A percentile compares a stretch with the other conserved stretches of the same genome.
Conservation (phyloP, 192 early-diverging fungal genomes). For the Backusella australiensis region DNA sequence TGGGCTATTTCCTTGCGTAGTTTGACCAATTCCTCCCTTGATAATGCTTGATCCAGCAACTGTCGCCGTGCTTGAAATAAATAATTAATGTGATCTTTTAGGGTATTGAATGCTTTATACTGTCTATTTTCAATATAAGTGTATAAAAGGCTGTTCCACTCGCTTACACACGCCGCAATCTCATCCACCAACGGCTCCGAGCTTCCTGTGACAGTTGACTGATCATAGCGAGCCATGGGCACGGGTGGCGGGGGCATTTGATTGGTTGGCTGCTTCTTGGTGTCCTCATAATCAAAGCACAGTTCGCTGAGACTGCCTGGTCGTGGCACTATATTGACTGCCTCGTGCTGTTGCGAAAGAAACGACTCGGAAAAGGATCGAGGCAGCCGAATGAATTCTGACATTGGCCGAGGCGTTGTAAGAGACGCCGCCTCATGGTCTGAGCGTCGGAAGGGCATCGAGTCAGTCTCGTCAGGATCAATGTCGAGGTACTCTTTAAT, state of each 20-base stretch:
- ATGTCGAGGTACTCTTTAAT: slow-evolving; percentile 46
- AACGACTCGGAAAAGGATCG: slow-evolving; percentile 17
- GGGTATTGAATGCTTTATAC: slow-evolving; percentile 50
- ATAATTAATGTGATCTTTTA: slow-evolving; percentile 55
- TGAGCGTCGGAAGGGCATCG: background rate
- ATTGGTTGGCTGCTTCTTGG: background rate
- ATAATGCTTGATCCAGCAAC: slow-evolving; percentile 56
- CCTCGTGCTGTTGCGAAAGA: background rate
- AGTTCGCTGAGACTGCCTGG: slow-evolving; percentile 19
- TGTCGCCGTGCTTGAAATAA: slow-evolving; percentile 61
- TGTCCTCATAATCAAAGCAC: background rate
- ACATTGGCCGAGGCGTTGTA: background rate
- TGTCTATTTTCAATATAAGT: slow-evolving; percentile 49
- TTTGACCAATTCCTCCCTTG: slow-evolving; percentile 54
- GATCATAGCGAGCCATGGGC: slow-evolving; percentile 40
- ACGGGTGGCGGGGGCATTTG: slow-evolving; percentile 33
- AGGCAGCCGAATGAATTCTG: slow-evolving; percentile 6
- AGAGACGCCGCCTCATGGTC: background rate
- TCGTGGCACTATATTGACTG: background rate
- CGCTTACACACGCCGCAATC: slow-evolving; percentile 57
- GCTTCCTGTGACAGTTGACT: slow-evolving; percentile 51
- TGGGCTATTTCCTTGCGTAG: slow-evolving; percentile 53
- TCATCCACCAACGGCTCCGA: slow-evolving; percentile 67
- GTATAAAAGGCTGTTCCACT: slow-evolving; percentile 58
- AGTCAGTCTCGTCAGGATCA: slow-evolving; percentile 16